Evolutionary conservation across 345 rosid species (phyloP), one percentile per base, ranked within the genome.

Genomic region (Xanthoceras sorbifolium): DNA sequence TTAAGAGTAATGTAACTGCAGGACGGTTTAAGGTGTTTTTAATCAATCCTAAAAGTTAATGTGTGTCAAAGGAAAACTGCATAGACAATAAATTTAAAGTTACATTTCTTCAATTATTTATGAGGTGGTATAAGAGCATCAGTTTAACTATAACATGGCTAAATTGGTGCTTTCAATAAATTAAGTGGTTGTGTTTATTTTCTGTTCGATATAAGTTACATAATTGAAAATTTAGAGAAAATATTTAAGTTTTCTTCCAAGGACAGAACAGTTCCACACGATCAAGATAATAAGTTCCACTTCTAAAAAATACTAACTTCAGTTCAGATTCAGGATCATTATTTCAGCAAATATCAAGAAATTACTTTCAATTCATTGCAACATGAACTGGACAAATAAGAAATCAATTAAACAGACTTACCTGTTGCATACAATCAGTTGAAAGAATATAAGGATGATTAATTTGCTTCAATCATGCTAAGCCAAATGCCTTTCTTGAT

Each of bases 51-150:
- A 28, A 28, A 46, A 69, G n/a, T 69, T n/a, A 69, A 69, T 50
- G 57, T 18, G 4, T 2, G 6, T 2, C 62, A 50, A 55, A n/a
- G 9, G 18, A 26, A 54, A 71, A 55, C 32, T 54, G 75, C 75
- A n/a, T 32, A 14, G 63, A 23, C 63, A 57, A 71, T 57, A 32
- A 71, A 71, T 71, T 55, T 55, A 22, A 36, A 72, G 54, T 72
- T 36, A 72, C 50, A 36, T 12, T 57, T 36, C 28, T 57, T 38
- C 50, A 20, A 22, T 36, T 20, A 59, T 12, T 72, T 36, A 57
- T 50, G 34, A 29, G 31, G 9, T 17, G 31, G 62, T 36, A 20
- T n/a, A 32, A 11, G 14, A 31, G 69, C 42, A 26, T 68, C 36
- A 9, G 20, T 48, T n/a, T n/a, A n/a, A n/a, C 4, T 11, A 26